Base-by-base conservation (phyloP, 192 early-diverging fungal species). In the Coemansia sp. region DNA sequence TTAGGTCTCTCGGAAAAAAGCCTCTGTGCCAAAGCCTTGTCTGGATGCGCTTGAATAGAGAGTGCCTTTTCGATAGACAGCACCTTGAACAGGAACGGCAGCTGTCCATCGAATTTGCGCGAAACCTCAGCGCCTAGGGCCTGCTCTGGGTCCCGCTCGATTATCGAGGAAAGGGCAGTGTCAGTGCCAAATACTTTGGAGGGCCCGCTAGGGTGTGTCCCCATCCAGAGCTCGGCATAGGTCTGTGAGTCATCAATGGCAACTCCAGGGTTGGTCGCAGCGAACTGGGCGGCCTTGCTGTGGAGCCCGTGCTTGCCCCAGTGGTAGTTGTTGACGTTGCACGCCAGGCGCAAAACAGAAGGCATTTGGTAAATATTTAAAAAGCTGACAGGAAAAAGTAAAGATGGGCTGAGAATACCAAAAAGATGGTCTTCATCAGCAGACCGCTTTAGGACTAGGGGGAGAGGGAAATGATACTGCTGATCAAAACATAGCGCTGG, bases 151-250 rank as follows among this genome's bases (percentile, higher is more conserved):
- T 92, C 63, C 11, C 83, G 63, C 14, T 67, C 65, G 31, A 97
- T 76, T 11, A 92, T 56, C 18, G 82, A 76, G 2, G 88, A 83
- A 20, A 70, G 68, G 33, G 53, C 23, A 4, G 71, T 73, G 31
- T 84, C 63, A 0, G 75, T 83, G 42, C 83, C 77, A 50, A 71
- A 67, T 23, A 88, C 55, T 24, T 59, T 63, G 4, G 92, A 93
- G 2, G 95, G 94, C 2, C 86, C 95, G 74, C 90, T 97, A 3
- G 95, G 90, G 69, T 99, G 97, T 9, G 97, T 99, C 23, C 95
- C 95, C 96, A 98, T 97, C 95, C 95, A 97, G 18, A 99, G 87
- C 92, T 99, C 97, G 2, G 97, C 91, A 83, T 99, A 99, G 13
- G 94, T 91, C 64, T 78, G 85, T 20, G 60, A 50, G 13, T 70